Percentiles rank a stretch among this genome's conserved stretches.
Conservation (phyloP, 2,329 filamentous ascomycete genomes). For the Botryotinia calthae region DNA sequence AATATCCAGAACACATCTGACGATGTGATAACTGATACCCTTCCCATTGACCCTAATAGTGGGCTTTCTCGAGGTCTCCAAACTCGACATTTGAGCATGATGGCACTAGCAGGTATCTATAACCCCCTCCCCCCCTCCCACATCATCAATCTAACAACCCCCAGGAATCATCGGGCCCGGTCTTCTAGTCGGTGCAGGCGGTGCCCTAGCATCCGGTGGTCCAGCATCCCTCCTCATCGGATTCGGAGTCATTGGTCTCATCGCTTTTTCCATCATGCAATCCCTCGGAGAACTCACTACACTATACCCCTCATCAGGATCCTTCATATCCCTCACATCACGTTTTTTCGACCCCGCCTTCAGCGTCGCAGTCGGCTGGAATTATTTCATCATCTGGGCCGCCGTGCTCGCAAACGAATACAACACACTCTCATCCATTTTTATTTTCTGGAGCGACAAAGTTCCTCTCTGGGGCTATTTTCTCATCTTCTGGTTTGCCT, state of each 20-base stretch:
- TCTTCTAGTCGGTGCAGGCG: constrained; percentile 68
- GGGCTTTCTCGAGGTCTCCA: constrained; percentile 69
- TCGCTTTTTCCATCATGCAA: constrained; percentile 59
- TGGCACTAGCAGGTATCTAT: constrained; percentile 51
- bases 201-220: constrained; percentile 65
- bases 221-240: constrained; percentile 71
- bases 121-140: not conserved
- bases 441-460: constrained; percentile 62
- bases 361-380: constrained; percentile 59
- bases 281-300: constrained; percentile 73
- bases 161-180: constrained; percentile 60
- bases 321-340: constrained; percentile 68
- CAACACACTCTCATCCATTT: constrained; percentile 64
- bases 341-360: constrained; percentile 71
- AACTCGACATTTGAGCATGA: constrained; percentile 66
- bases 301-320: constrained; percentile 67
- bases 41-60: constrained; percentile 52
- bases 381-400: constrained; percentile 39
- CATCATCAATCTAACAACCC: not conserved
- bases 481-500: constrained; percentile 70
- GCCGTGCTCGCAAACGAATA: constrained; percentile 65
- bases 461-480: constrained; percentile 67
- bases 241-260: constrained; percentile 68
- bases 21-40: not conserved
- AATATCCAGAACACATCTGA: not conserved